Evolutionary conservation across 495 filamentous ascomycete genomes (phyloP), one percentile per base, ranked within the genome.

Genomic region (Glutinoglossum americanum): DNA sequence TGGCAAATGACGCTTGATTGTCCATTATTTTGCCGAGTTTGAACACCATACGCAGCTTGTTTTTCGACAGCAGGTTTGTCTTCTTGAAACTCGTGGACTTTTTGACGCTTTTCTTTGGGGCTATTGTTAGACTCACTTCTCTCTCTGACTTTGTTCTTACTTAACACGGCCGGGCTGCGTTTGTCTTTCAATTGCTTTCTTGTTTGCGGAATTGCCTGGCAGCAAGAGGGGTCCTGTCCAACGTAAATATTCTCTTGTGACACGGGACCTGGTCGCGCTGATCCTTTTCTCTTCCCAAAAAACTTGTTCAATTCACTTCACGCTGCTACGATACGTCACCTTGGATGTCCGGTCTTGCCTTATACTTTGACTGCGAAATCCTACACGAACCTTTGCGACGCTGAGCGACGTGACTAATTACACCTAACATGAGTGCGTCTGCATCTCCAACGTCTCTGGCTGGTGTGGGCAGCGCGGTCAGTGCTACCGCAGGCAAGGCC

Each of bases 401-500:
- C 37, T 39, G 37, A 10, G 37, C 37, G 15, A 1, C 15, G 15
- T 4, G 37, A 0, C 65, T 67, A 25, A 62, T 48, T 26, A 66
- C 55, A 28, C 68, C 66, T 7, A 62, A 62, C 9, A 61, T 54
- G 32, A 69, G 61, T 0, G 64, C 67, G 17, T 64, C 63, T 0
- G 67, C 65, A 26, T 69, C 64, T 41, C 64, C 65, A 25, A 71
- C 58, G 3, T 66, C 69, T n/a, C 63, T 69, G 4, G 61, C 63
- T 15, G 68, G 66, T 4, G 60, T 65, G 26, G 60, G 66, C 61
- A 63, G 41, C 0, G 57, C 57, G 17, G 25, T 59, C 30, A 41
- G 39, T 37, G 11, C 21, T 23, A 57, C 32, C 33, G 25, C 60
- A 3, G 59, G 51, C 13, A 57, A 55, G 37, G 63, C 59, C 30